Conservation (phyloP, 805 yeast genomes). For the Candida bentonensis region DNA sequence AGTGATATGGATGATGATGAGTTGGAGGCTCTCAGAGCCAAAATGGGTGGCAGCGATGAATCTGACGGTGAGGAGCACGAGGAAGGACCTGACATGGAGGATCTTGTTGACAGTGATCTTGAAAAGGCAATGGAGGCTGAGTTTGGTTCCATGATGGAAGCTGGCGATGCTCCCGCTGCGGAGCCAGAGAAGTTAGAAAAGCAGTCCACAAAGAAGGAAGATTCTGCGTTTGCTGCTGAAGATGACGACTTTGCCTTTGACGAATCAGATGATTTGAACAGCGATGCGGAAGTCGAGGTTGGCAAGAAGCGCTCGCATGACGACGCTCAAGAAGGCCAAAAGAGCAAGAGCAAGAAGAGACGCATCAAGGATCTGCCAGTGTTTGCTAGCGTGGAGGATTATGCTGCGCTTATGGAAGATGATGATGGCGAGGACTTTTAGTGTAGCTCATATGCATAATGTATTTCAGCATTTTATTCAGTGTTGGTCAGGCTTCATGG, state of each 20-base stretch:
- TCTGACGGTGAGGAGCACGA: constrained; percentile 19
- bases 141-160: constrained; percentile 15
- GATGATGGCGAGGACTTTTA: constrained; percentile 37
- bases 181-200: constrained; percentile 16
- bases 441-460: too few species aligned
- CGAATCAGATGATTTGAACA: constrained; percentile 5
- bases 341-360: constrained; percentile 33
- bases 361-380: constrained; percentile 60
- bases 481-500: too few species aligned
- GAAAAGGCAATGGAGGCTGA: constrained; percentile 23
- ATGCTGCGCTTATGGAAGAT: constrained; percentile 55
- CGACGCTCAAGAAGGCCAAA: constrained; percentile 8
- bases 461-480: too few species aligned
- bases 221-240: constrained; percentile 14
- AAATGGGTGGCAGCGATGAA: constrained; percentile 13
- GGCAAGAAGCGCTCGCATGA: constrained; percentile 13
- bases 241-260: too few species aligned
- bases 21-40: not conserved
- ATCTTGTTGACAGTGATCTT: constrained; percentile 25
- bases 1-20: constrained; percentile 12
- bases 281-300: constrained; percentile 12
- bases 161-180: constrained; percentile 19
- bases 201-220: constrained; percentile 9
- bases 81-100: constrained; percentile 15
- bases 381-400: constrained; percentile 82